phyloP scores from a whole-genome alignment of 768 basidiomycete genomes.

The Podaxis mareebaensis region DNA sequence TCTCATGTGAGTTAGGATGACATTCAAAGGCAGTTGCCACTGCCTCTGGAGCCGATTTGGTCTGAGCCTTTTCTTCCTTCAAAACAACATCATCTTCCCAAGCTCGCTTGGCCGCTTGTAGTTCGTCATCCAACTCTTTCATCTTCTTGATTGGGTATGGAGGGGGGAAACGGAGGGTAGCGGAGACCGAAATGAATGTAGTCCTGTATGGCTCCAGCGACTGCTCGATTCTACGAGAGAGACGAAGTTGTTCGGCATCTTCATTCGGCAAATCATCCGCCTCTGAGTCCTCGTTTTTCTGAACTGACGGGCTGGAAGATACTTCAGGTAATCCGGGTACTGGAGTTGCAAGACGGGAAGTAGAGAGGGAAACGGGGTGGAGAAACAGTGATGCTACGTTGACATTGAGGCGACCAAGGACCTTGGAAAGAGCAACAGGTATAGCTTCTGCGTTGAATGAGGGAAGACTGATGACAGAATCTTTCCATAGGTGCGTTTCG shows the following conservation, averaged over 20 bases:
- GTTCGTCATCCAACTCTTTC: conserved; percentile 82
- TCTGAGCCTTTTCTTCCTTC: conserved; percentile 65
- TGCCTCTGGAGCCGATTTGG: conserved; percentile 42
- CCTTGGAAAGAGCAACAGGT: conserved; percentile 40
- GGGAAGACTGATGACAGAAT: conserved; percentile 77
- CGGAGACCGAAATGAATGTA: conserved; percentile 92
- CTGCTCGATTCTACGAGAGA: conserved; percentile 77
- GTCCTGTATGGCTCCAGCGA: conserved; percentile 81
- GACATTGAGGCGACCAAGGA: conserved; percentile 26
- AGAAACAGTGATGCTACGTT: conserved; percentile 22
- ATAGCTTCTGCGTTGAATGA: conserved; percentile 66
- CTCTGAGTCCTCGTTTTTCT: conserved; percentile 30
- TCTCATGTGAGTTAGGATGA: background rate
- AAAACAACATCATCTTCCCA: conserved; percentile 89
- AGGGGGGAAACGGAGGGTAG: conserved; percentile 88
- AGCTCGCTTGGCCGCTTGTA: conserved; percentile 65
- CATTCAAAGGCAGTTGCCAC: conserved; percentile 23
- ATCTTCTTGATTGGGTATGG: conserved; percentile 87
- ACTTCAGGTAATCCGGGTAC: background rate
- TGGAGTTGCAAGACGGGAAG: conserved; percentile 8
- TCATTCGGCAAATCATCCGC: conserved; percentile 59
- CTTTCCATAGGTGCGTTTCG: conserved; percentile 93
- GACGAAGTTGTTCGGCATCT: conserved; percentile 66
- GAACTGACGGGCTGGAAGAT: background rate
- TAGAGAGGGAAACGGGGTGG: conserved; percentile 18